Base-by-base conservation (phyloP, 2,329 filamentous ascomycete genomes). In the Neofusicoccum kwambonambiense region DNA sequence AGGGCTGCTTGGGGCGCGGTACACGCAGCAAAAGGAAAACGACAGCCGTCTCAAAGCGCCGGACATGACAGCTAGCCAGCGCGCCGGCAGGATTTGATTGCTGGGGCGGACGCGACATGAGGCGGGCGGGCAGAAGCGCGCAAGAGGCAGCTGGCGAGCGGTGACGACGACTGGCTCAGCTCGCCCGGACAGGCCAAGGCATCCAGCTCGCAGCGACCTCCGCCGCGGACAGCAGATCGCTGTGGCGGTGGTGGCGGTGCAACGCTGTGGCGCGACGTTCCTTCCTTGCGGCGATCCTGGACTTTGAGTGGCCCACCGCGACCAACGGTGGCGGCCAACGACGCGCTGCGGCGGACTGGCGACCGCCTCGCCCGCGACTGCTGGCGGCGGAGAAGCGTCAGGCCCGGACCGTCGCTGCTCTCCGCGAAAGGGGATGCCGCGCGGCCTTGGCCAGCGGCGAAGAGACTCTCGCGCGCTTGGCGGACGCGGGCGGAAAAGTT, bases 361-460 rank as follows among this genome's bases (percentile, higher is more conserved):
- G 22, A 22, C 22, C 22, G 22, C 22, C 3, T 22, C 22, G 22
- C 3, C 22, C 22, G 22, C 22, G 7, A 39, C 35, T 37, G 19
- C 52, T 27, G 37, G 12, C 52, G n/a, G 56, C 41, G 42, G 42
- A 47, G 31, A 44, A 34, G 31, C 56, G 22, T 4, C 42, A 22
- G 56, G 22, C 15, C n/a, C 51, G 31, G 31, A 52, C 50, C 50
- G 50, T 19, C 37, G 52, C 37, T 42, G 47, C 47, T 51, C 39
- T 45, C 54, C 15, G 54, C 54, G 54, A 58, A 44, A 58, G 37
- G 54, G 54, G 54, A 50, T 51, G 58, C 58, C 58, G 58, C 58
- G 58, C 58, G 58, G 58, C 58, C 58, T 62, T 50, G 58, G 58
- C 58, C 47, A 39, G n/a, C 19, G 34, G 35, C 45, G 12, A 37